Conservation (phyloP, 129 eudicot genomes). For the Artemisia annua region DNA sequence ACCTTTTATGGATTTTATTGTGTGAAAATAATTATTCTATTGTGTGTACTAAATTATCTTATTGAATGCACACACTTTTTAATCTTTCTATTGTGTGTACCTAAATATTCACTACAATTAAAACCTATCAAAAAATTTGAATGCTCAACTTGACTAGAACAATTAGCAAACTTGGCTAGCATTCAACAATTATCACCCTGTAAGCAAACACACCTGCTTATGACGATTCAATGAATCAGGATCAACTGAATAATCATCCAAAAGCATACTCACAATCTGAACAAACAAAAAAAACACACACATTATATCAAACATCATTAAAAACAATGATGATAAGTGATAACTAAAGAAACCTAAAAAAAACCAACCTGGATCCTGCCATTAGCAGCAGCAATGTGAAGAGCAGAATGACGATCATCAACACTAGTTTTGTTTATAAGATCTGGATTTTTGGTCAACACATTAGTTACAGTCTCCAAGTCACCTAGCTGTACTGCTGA, state of each 20-base stretch:
- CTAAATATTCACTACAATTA: too few species aligned
- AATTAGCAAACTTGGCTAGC: neutral
- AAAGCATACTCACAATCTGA: constrained; percentile 65
- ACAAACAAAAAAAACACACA: constrained; percentile 1
- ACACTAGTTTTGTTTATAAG: constrained; percentile 38
- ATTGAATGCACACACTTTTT: too few species aligned
- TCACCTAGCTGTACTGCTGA: constrained; percentile 67
- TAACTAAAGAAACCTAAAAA: too few species aligned
- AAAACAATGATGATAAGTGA: too few species aligned
- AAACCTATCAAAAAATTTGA: too few species aligned
- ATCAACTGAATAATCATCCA: constrained; percentile 48
- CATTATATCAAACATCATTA: neutral
- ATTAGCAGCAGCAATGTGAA: constrained; percentile 85
- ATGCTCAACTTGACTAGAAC: too few species aligned
- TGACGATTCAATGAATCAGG: constrained; percentile 65
- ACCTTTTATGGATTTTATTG: too few species aligned
- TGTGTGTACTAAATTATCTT: too few species aligned
- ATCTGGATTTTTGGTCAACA: constrained; percentile 49
- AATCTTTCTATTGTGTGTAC: too few species aligned
- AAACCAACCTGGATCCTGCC: constrained; percentile 72
- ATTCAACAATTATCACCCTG: constrained; percentile 1
- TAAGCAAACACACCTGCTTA: constrained; percentile 50
- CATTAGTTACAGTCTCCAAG: constrained; percentile 37
- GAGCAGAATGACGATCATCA: constrained; percentile 53
- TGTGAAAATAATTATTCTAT: too few species aligned